Evolutionary conservation across 2,329 filamentous ascomycete genomes (phyloP), one percentile per base, ranked within the genome.

Genomic region (Ampelomyces quisqualis): DNA sequence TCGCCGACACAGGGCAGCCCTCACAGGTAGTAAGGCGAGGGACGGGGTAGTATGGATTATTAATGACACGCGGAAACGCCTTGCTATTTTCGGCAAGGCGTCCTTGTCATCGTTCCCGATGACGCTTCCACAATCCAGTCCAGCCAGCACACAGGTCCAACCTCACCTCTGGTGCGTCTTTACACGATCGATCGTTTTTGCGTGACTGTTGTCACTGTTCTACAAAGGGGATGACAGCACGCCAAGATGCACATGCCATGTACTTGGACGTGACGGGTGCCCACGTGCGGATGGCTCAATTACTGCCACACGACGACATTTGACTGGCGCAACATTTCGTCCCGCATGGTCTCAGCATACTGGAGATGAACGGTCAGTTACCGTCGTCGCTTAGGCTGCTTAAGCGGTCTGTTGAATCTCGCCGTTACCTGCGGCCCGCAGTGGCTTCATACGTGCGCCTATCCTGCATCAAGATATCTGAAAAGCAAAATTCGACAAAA

Each of bases 371-470:
- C 3, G 15, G 9, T 20, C 6, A 20, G 21, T 28, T 36, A 18
- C 21, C 30, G 17, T 34, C 23, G 10, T 41, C 29, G 30, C 10
- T 18, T 31, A 31, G 17, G 5, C 15, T 15, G n/a, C 27, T 30
- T 15, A 7, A 17, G 22, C 22, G 22, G n/a, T n/a, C n/a, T n/a
- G n/a, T n/a, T n/a, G n/a, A n/a, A n/a, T n/a, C 11, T 22, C 19
- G 19, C 31, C 35, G 37, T 51, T 46, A 19, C 20, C 40, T 35
- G 34, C 55, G 43, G 49, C 20, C 49, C 47, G 46, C 50, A 38
- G 52, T 47, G 53, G 47, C 32, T 45, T 49, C 49, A 54, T 47
- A 51, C 29, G 34, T 54, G 52, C 46, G 45, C 43, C 32, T 24
- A 19, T 18, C 7, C 18, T 18, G 8, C 15, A 30, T 34, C 30